Base-by-base conservation (phyloP, 192 early-diverging fungal genomes). In the Glomus cerebriforme region DNA sequence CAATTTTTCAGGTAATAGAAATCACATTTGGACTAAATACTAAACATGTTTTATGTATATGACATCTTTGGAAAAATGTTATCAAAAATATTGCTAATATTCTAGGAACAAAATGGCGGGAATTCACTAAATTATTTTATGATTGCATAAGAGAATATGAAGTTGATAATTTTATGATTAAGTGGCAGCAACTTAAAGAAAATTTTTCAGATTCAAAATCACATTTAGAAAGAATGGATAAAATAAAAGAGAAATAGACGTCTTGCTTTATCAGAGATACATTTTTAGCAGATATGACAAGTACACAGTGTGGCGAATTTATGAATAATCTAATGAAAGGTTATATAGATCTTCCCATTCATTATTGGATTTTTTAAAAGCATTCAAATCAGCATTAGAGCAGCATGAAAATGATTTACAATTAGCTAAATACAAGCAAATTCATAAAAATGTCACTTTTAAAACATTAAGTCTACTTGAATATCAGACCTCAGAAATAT, bases 241-340 rank as follows among this genome's bases (percentile, higher is more conserved):
- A 69, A 69, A 69, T 32, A 43, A 69, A 69, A 19, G 67, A 69
- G 32, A 69, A 69, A 37, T 69, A 32, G 67, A 32, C 67, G 7
- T 12, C 67, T 26, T 69, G 34, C 32, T 69, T 34, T 45, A 43
- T 26, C 17, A 12, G 17, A 8, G 15, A 69, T 69, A 37, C 43
- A 10, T 37, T 69, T 69, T 26, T 69, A 37, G 67, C 67, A 45
- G 67, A 45, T 37, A 69, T 69, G 13, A 69, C 67, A 45, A 69
- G 29, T n/a, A 69, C 35, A 69, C 34, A 69, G 24, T 12, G 35
- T 37, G 67, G 10, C 10, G 35, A 69, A 37, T 43, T 13, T 69
- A 69, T 69, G 67, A 69, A 69, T 45, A 45, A 37, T 37, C 3
- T 69, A 17, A 43, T 69, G 43, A 69, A 69, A 24, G 35, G 43